Evolutionary conservation across 352 stramenopile species (phyloP), one percentile per base, ranked within the genome.

Genomic region (Phytophthora fragariaefolia): DNA sequence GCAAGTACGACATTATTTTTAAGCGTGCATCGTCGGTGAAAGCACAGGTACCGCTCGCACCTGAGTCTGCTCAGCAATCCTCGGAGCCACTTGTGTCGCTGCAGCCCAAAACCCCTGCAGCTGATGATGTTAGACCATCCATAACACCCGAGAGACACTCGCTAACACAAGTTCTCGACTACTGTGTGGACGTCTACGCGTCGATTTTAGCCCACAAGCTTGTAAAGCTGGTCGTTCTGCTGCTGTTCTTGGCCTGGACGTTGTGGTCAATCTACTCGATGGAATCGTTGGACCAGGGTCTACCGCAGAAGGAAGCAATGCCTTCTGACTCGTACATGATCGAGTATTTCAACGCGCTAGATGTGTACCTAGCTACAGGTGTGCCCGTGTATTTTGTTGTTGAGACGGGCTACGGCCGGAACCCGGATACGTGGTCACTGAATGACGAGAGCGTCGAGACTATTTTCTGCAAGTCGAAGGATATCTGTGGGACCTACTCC

Each of bases 381-480:
- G 55, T 76, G 9, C 82, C 82, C 3, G 76, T 90, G 49, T 90
- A 86, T 66, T 90, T 86, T 34, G 77, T 90, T 38, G 76, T 90
- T 40, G 80, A 90, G 54, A 69, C 68, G 20, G 82, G 80, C 8
- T 85, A 87, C 40, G 74, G 66, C 15, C 61, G 71, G 24, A 90
- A 90, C 50, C 80, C 80, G 18, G 62, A 76, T n/a, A 34, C 50
- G n/a, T 90, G 81, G 47, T 66, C 80, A 18, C 58, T 87, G 18
- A 80, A 83, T 20, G 66, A 89, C 28, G 52, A 80, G 24, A 70
- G 49, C 38, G 77, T 82, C 0, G 65, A 79, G 40, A 55, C 70
- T 4, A 71, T 79, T 23, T 90, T 90, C 60, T 90, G 82, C 57
- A 83, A 83, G 57, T 87, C 79, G n/a, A 88, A 87, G 66, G 66